Evolutionary conservation across 495 filamentous ascomycete species (phyloP), one percentile per base, ranked within the genome.

Genomic region (Tuber microsphaerosporum): DNA sequence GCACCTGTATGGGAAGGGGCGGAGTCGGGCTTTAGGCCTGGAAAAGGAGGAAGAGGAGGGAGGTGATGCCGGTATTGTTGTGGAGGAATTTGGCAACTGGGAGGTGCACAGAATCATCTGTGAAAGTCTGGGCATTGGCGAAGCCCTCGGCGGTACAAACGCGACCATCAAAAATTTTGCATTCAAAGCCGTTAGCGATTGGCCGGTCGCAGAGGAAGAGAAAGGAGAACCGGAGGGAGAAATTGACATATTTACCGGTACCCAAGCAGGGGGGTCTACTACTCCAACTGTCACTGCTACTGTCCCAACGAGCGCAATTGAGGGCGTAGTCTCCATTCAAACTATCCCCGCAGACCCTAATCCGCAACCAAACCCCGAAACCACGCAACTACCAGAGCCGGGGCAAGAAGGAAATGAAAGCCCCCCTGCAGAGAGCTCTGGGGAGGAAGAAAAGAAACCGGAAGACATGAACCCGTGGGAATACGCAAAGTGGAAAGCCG

Each of bases 41-140:
- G 80, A 81, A 56, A 12, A 8, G 2, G 48, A 12, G 51, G 31
- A 4, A n/a, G 71, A 72, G 10, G 72, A 41, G 39, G 42, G 42
- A 12, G 7, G 76, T 20, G 46, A 43, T 34, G 41, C 43, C 2
- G 56, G 37, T 17, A 31, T 56, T 20, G 17, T 75, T 48, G 80
- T 82, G 3, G 71, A 77, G 73, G 71, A 34, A 65, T 79, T 81
- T 93, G 91, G 95, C 88, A 99, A 99, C 76, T 92, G 87, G 74
- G 94, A 99, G 78, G 92, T 99, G 1, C 98, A 98, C 82, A 96
- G 97, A 78, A 92, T 98, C 71, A 83, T 99, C 45, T 98, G 94
- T 80, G 93, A 97, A 80, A 92, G 91, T 2, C 82, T 97, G 45
- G 90, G 90, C 9, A 85, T 97, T 71, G 77, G 82, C 10, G 76